Conservation (phyloP, 164 flowering plant genomes). For the Tinospora cordifolia region DNA sequence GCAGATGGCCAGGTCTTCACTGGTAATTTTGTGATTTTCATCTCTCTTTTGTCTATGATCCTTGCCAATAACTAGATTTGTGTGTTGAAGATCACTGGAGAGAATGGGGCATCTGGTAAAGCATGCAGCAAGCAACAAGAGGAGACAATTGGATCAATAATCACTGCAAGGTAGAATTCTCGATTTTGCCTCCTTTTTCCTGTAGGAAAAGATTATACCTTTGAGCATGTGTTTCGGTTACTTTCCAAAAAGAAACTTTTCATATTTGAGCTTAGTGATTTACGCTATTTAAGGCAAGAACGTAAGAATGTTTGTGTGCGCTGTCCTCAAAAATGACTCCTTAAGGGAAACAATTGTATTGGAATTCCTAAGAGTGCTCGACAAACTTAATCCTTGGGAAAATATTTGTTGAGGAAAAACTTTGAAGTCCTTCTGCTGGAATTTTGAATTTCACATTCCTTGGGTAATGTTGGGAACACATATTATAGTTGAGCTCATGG, state of each 20-base stretch:
- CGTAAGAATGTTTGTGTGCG: not conserved
- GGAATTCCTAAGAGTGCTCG: not conserved
- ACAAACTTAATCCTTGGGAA: too few species aligned
- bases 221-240: not conserved
- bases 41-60: not conserved
- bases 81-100: constrained; percentile 49
- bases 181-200: not conserved
- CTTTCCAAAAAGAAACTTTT: not conserved
- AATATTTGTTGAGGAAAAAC: not conserved
- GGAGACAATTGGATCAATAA: constrained; percentile 48
- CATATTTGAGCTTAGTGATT: not conserved
- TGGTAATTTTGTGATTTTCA: not conserved
- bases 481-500: too few species aligned
- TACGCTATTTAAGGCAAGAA: not conserved
- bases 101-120: constrained; percentile 24
- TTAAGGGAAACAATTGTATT: not conserved
- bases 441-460: not conserved
- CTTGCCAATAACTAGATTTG: not conserved
- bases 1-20: constrained; percentile 67
- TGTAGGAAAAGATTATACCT: not conserved
- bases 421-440: not conserved
- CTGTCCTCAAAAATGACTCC: not conserved
- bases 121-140: constrained; percentile 51
- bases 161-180: constrained; percentile 44
- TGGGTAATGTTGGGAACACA: too few species aligned